Evolutionary conservation across 352 stramenopile genomes (phyloP).

Genomic region (Globisporangium polare): DNA sequence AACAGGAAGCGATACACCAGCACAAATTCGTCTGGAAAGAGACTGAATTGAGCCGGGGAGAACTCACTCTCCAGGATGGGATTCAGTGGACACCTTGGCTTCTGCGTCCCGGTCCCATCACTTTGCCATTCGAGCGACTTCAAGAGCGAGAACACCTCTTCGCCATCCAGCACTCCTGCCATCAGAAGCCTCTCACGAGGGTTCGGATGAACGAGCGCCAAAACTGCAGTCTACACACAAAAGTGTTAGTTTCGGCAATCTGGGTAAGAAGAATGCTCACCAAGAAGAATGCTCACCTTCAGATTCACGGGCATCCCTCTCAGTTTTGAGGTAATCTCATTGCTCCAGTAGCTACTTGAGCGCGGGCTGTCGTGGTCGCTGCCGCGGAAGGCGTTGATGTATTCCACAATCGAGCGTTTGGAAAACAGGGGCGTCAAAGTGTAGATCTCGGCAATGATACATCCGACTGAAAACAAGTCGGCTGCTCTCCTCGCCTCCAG

Average conservation of each 20-base stretch:
- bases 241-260: too few relatives aligned
- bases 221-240: constrained; percentile 27
- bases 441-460: constrained; percentile 70
- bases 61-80: constrained; percentile 15
- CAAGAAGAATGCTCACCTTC: too few relatives aligned
- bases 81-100: neutral
- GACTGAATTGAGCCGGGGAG: constrained; percentile 20
- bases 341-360: constrained; percentile 22
- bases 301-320: constrained; percentile 36
- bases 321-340: constrained; percentile 23
- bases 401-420: constrained; percentile 34
- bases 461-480: constrained; percentile 64
- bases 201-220: constrained; percentile 48
- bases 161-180: constrained; percentile 24
- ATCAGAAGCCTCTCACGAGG: constrained; percentile 32
- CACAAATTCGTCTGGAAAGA: constrained; percentile 46
- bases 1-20: constrained; percentile 48
- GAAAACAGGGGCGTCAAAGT: constrained; percentile 56
- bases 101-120: neutral
- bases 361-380: neutral
- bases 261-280: too few relatives aligned
- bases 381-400: constrained; percentile 18
- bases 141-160: constrained; percentile 23
- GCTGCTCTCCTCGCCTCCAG: constrained; percentile 34
- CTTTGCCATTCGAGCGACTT: constrained; percentile 1